Conservation (phyloP, 306 rosid species). For the Vigna radiata region DNA sequence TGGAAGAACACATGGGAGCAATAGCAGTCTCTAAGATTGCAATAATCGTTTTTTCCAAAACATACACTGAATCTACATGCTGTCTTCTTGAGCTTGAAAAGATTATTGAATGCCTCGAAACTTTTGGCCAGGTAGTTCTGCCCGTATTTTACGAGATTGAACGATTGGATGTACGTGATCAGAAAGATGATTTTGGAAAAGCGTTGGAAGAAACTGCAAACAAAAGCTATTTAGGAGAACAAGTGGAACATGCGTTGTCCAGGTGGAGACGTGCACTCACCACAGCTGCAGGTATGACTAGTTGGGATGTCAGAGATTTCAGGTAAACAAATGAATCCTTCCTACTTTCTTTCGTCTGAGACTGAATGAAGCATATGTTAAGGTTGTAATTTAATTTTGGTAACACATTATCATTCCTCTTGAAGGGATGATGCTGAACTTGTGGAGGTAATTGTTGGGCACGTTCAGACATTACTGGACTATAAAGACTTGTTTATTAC, state of each 20-base stretch:
- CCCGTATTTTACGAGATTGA: conserved; percentile 13
- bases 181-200: not conserved
- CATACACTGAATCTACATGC: conserved; percentile 17
- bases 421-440: not conserved
- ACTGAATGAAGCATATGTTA: too few species aligned
- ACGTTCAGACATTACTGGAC: not conserved
- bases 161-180: not conserved
- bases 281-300: not conserved
- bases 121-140: not conserved
- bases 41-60: not conserved
- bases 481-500: too few species aligned
- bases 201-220: not conserved
- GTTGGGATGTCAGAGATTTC: not conserved
- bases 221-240: too few species aligned
- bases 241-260: too few species aligned
- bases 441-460: not conserved
- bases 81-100: conserved; percentile 20
- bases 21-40: conserved; percentile 27
- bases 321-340: not conserved
- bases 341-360: too few species aligned
- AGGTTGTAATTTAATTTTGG: too few species aligned
- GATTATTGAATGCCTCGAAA: not conserved
- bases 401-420: too few species aligned
- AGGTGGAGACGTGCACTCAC: not conserved
- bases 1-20: not conserved